Evolutionary conservation across 2,329 filamentous ascomycete genomes (phyloP).

Genomic region (Samsoniella hepiali): DNA sequence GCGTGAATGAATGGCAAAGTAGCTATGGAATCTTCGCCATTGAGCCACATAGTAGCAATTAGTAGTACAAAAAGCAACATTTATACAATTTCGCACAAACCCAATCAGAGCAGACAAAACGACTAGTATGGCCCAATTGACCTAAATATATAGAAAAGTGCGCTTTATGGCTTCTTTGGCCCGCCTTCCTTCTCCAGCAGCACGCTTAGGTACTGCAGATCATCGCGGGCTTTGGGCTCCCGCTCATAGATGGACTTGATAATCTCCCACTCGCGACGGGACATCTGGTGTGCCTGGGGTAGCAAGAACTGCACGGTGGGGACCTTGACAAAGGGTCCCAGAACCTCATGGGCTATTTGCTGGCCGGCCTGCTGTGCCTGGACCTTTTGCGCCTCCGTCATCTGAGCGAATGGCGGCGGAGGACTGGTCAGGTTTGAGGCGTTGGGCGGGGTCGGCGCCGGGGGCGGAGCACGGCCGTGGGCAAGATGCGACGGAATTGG

Average conservation of each 20-base stretch:
- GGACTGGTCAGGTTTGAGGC: constrained; percentile 22
- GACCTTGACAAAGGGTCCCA: constrained; percentile 59
- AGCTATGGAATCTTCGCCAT: not conserved
- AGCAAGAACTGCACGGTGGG: constrained; percentile 68
- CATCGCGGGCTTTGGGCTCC: constrained; percentile 62
- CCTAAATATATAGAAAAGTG: not conserved
- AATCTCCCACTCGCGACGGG: constrained; percentile 69
- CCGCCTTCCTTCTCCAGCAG: constrained; percentile 50
- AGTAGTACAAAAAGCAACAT: not conserved
- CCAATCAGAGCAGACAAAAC: not conserved
- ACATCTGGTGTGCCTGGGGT: constrained; percentile 65
- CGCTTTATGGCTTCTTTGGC: constrained; percentile 6
- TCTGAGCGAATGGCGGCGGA: constrained; percentile 19
- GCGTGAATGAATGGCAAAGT: not conserved
- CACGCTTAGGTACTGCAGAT: constrained; percentile 55
- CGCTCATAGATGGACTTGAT: constrained; percentile 65
- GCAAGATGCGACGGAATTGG: constrained; percentile 19
- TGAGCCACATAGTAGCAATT: not conserved
- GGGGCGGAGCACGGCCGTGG: constrained; percentile 18
- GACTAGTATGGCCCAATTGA: too few species aligned
- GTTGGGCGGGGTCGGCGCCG: constrained; percentile 23
- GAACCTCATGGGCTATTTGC: constrained; percentile 57
- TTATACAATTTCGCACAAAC: not conserved
- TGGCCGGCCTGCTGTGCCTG: constrained; percentile 52
- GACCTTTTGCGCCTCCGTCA: constrained; percentile 34